A percentile compares a stretch with the other conserved stretches of the same genome.
phyloP scores from a whole-genome alignment of 2,329 filamentous ascomycete species.

The Cladosporium austrohemisphaericum region DNA sequence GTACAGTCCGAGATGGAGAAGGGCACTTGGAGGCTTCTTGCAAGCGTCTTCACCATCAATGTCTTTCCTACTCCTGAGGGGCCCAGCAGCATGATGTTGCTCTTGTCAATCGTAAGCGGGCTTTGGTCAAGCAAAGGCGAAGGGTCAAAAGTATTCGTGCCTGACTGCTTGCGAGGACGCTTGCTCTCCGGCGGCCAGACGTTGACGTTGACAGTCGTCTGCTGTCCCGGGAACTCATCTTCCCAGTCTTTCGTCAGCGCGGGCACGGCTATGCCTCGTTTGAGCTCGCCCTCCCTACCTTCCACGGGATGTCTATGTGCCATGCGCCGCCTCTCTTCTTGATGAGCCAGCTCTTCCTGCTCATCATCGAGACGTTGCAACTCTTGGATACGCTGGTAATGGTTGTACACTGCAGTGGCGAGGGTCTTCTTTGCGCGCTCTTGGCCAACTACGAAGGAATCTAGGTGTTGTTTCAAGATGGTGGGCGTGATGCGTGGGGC shows the following conservation, averaged over 20 bases:
- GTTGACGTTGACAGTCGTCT: constrained; percentile 44
- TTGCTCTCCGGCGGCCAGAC: constrained; percentile 16
- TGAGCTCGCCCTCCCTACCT: constrained; percentile 50
- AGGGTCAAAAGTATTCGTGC: constrained; percentile 19
- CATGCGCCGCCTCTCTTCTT: constrained; percentile 67
- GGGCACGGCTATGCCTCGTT: constrained; percentile 31
- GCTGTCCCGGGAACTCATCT: constrained; percentile 63
- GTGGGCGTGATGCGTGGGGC: constrained; percentile 58
- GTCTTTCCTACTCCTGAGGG: constrained; percentile 97
- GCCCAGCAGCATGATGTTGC: constrained; percentile 84
- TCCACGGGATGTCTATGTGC: constrained; percentile 67
- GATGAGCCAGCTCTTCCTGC: constrained; percentile 67
- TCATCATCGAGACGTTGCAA: constrained; percentile 73
- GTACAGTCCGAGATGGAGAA: constrained; percentile 96
- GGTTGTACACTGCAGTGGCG: constrained; percentile 91
- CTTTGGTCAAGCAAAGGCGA: constrained; percentile 51
- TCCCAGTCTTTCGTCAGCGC: constrained; percentile 32
- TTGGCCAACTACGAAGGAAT: constrained; percentile 95
- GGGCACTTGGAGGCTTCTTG: constrained; percentile 87
- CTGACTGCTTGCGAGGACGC: constrained; percentile 20
- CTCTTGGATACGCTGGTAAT: constrained; percentile 84
- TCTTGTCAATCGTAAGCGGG: constrained; percentile 83
- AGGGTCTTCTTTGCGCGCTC: constrained; percentile 92
- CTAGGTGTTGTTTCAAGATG: constrained; percentile 79
- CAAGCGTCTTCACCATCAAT: constrained; percentile 87